Percentiles rank a stretch among this genome's conserved stretches.
These are phyloP conservation scores for Helminthosporium solani DNA, from an alignment of 2,329 filamentous ascomycete species.

Conservation along the genomic window DNA sequence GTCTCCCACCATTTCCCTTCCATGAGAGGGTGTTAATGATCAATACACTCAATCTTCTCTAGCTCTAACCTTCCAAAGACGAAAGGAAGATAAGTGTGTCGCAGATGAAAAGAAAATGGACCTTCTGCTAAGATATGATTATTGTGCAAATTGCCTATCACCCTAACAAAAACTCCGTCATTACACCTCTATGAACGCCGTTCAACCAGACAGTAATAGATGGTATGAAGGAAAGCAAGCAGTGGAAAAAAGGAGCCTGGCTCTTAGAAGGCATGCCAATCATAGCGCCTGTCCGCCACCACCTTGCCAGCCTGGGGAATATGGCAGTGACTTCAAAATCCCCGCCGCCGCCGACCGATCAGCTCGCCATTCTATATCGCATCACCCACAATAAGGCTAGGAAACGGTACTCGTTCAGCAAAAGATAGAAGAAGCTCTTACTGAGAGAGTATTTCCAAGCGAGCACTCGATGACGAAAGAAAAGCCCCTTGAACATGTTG, in stretches of 20 bases:
- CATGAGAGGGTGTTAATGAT: neutral
- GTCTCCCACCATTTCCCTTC: too few species aligned
- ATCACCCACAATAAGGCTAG: neutral
- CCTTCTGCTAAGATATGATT: neutral
- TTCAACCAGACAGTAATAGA: constrained; percentile 11
- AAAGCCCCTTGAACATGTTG: neutral
- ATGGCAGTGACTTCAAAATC: neutral
- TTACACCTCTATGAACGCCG: constrained; percentile 35
- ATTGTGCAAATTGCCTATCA: neutral
- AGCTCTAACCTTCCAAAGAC: too few species aligned
- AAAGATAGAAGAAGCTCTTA: too few species aligned
- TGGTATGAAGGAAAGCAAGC: neutral
- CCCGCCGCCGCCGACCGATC: neutral
- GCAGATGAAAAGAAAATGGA: neutral
- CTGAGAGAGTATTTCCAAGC: neutral
- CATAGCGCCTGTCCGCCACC: neutral
- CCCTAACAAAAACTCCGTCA: neutral
- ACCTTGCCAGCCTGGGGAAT: neutral
- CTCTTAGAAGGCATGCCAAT: neutral
- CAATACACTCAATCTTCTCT: neutral
- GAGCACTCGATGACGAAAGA: neutral
- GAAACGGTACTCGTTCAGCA: too few species aligned
- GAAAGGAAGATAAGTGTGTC: too few species aligned
- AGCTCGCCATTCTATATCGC: constrained; percentile 1
- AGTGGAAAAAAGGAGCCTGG: neutral